A percentile compares a stretch with the other conserved stretches of the same genome.
Conservation (phyloP, 805 yeast species). For the Wickerhamomyces queroliae region DNA sequence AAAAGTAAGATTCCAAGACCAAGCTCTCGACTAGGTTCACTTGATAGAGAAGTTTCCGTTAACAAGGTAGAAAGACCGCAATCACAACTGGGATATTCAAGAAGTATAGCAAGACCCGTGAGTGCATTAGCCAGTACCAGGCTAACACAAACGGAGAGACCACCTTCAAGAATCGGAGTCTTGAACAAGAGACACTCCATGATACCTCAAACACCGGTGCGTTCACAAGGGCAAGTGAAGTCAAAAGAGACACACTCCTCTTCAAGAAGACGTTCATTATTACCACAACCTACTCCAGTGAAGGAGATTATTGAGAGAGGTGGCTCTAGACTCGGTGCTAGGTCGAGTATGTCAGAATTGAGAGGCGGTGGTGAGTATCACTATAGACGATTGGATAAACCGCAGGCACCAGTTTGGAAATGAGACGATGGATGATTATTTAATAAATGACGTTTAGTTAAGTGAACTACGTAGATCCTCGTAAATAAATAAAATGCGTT, state of each 20-base stretch:
- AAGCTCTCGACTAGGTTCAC: constrained; percentile 5
- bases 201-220: constrained; percentile 19
- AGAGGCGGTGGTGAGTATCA: too few species aligned
- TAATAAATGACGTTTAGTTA: too few species aligned
- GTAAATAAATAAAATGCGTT: too few species aligned
- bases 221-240: neutral
- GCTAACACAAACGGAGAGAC: constrained; percentile 4
- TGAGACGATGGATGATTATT: neutral
- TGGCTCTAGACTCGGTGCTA: constrained; percentile 8
- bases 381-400: neutral
- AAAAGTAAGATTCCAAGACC: constrained; percentile 20
- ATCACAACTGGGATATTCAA: constrained; percentile 7
- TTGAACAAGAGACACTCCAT: constrained; percentile 15
- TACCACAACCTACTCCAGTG: constrained; percentile 24
- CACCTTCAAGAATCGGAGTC: constrained; percentile 7
- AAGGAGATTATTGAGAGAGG: constrained; percentile 16
- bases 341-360: neutral
- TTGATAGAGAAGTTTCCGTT: neutral
- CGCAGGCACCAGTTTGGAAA: neutral
- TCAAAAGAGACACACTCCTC: constrained; percentile 1
- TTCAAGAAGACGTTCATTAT: constrained; percentile 9
- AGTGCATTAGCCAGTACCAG: constrained; percentile 16
- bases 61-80: constrained; percentile 6
- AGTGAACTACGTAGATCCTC: too few species aligned
- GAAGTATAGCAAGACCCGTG: constrained; percentile 9